Evolutionary conservation across 2,329 filamentous ascomycete species (phyloP), one percentile per base, ranked within the genome.

Genomic region (Colletotrichum falcatum): DNA sequence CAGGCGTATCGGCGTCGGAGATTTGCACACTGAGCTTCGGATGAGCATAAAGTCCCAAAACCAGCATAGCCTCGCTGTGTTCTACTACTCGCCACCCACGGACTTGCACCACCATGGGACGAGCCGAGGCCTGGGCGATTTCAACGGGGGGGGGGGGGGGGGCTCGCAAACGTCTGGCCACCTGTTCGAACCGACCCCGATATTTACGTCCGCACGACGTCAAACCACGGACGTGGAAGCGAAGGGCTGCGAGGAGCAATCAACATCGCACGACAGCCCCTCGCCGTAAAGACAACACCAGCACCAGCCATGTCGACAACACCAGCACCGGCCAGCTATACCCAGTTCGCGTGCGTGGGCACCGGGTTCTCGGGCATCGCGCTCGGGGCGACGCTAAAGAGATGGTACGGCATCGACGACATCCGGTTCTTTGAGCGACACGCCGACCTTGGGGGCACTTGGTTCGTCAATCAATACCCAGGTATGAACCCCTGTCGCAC

Each of bases 401-500:
- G 87, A 23, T 84, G 85, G 77, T 83, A 91, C 51, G 84, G 83
- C 37, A 88, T 89, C 64, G 84, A 86, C 71, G 88, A 90, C 70
- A 85, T 91, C 74, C 81, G 82, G 35, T 84, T 92, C 75, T 91
- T 91, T 70, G 90, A 92, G 30, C 82, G 86, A 16, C 82, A 88
- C 71, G 79, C 82, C 5, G 84, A 85, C 3, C 82, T 91, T 53
- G 90, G 90, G 39, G 90, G 90, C 9, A 91, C 89, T 1, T 92
- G 90, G 90, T 85, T 84, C 78, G 85, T 85, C 54, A 92, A 91
- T 76, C 81, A 83, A 39, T 92, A 92, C 77, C 89, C 87, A 12
- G 86, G 86, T 77, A 79, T 77, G 61, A 5, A 7, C 35, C 2
- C 7, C 14, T 5, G 28, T 18, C 18, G 14, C 2, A 5, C 2